Conservation (phyloP, 306 rosid genomes). For the Castanea mollissima region DNA sequence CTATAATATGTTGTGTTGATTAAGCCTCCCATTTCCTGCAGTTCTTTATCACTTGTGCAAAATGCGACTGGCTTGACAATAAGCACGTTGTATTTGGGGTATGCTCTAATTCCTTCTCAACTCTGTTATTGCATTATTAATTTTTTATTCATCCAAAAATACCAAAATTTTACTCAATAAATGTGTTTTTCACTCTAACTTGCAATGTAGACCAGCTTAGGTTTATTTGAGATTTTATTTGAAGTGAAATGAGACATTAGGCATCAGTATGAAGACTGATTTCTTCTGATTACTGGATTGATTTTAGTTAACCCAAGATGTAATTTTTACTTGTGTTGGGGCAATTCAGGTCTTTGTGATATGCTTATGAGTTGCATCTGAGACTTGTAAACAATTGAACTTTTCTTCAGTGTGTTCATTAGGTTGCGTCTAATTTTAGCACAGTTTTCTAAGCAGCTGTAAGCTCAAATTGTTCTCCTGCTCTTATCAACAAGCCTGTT, state of each 20-base stretch:
- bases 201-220: not conserved
- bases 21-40: conserved; percentile 35
- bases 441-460: not conserved
- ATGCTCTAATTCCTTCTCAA: conserved; percentile 31
- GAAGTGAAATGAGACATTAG: not conserved
- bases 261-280: not conserved
- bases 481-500: not conserved
- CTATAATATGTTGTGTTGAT: conserved; percentile 19
- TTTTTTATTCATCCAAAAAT: not conserved
- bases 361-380: not conserved
- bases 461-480: not conserved
- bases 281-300: not conserved
- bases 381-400: not conserved
- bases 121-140: not conserved
- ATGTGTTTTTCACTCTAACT: not conserved
- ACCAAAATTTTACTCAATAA: not conserved
- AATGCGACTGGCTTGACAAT: conserved; percentile 98
- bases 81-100: conserved; percentile 99
- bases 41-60: conserved; percentile 93
- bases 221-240: not conserved
- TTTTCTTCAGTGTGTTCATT: not conserved
- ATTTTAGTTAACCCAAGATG: not conserved
- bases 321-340: not conserved
- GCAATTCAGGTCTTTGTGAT: not conserved
- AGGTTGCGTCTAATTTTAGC: not conserved